These are phyloP conservation scores for Lineolata rhizophorae DNA, from an alignment of 495 filamentous ascomycete genomes.

Conservation along the genomic window DNA sequence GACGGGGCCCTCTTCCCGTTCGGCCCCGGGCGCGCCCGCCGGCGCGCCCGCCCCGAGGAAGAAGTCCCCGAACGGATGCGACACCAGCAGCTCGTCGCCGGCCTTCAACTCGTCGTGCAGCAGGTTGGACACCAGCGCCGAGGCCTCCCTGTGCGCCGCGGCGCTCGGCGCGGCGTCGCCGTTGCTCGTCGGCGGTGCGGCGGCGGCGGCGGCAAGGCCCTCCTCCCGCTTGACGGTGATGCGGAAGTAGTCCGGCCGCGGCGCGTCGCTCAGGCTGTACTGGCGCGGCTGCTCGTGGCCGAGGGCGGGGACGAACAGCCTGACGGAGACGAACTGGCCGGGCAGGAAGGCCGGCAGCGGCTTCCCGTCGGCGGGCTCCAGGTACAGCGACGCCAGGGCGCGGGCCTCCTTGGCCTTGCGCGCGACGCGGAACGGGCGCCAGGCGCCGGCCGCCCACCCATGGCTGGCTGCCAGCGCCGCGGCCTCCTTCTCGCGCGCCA, in stretches of 20 bases:
- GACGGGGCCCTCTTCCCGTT: no score
- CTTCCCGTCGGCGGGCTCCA: slow-evolving; percentile 27
- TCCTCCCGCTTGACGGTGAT: slow-evolving; percentile 49
- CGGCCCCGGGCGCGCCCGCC: slow-evolving; percentile 20
- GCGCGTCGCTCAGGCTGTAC: slow-evolving; percentile 48
- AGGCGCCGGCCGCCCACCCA: slow-evolving; percentile 28
- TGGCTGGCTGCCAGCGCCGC: no score
- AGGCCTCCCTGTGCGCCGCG: slow-evolving; percentile 23
- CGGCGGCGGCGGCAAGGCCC: slow-evolving; percentile 23
- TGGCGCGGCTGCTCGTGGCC: slow-evolving; percentile 41
- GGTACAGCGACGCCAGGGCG: slow-evolving; percentile 50
- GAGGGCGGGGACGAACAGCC: slow-evolving; percentile 32
- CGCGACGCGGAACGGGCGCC: slow-evolving; percentile 42
- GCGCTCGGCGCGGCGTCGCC: no score
- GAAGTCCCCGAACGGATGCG: slow-evolving; percentile 51
- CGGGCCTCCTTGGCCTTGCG: slow-evolving; percentile 37
- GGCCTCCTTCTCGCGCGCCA: slow-evolving; percentile 35
- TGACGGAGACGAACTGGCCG: slow-evolving; percentile 49
- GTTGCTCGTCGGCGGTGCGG: no score
- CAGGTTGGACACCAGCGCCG: slow-evolving; percentile 49
- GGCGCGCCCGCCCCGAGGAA: slow-evolving; percentile 22
- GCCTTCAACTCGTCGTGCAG: slow-evolving; percentile 36
- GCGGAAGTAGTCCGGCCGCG: slow-evolving; percentile 35
- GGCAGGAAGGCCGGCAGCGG: slow-evolving; percentile 37
- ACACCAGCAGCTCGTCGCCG: slow-evolving; percentile 37